phyloP scores from a whole-genome alignment of 352 stramenopile genomes.

The Hyaloperonospora arabidopsidis region DNA sequence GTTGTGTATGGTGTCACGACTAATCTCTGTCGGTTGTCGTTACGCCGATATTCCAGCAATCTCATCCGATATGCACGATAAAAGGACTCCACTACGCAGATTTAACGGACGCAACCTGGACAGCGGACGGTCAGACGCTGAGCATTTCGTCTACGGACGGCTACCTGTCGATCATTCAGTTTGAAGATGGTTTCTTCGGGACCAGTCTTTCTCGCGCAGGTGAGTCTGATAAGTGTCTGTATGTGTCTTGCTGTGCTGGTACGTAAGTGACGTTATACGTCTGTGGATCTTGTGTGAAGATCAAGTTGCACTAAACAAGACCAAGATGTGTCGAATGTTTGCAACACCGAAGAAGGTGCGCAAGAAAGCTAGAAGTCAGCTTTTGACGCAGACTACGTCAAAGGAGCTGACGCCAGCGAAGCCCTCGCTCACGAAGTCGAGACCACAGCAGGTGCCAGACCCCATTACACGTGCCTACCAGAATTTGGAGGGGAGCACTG shows the following conservation, averaged over 20 bases:
- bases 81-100: conserved; percentile 92
- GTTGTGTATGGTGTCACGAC: background rate
- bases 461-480: conserved; percentile 18
- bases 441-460: conserved; percentile 14
- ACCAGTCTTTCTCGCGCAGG: conserved; percentile 22
- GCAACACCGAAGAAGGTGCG: conserved; percentile 47
- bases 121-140: conserved; percentile 83
- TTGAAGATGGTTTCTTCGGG: conserved; percentile 84
- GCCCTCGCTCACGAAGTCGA: conserved; percentile 23
- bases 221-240: conserved; percentile 3
- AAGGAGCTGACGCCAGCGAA: conserved; percentile 22
- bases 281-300: conserved; percentile 21
- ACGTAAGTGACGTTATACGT: background rate
- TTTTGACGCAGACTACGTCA: conserved; percentile 3
- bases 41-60: conserved; percentile 32
- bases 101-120: conserved; percentile 92
- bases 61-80: conserved; percentile 82
- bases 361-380: conserved; percentile 41
- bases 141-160: conserved; percentile 93
- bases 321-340: conserved; percentile 54
- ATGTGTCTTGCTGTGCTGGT: background rate
- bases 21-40: conserved; percentile 2
- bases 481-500: conserved; percentile 17
- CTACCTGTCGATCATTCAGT: conserved; percentile 92
- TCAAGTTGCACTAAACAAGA: conserved; percentile 37